phyloP scores from a whole-genome alignment of 192 early-diverging fungal genomes.

The Umbelopsis vinacea region DNA sequence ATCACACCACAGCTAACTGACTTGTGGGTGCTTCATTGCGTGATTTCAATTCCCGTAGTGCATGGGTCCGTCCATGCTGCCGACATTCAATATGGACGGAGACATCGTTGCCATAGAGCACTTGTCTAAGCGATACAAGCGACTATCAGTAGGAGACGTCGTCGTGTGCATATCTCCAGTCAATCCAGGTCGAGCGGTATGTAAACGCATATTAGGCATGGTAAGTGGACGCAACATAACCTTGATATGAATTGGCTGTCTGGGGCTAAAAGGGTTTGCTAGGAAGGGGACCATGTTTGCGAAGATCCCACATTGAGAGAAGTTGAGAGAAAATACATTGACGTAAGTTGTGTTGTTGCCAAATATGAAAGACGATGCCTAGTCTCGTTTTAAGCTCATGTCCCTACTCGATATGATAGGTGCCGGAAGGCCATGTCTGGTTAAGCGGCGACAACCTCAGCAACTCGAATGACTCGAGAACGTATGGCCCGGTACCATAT shows the following conservation, averaged over 20 bases:
- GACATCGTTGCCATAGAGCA: constrained; percentile 79
- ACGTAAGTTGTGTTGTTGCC: constrained; percentile 44
- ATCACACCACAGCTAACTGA: not conserved
- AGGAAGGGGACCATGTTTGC: constrained; percentile 83
- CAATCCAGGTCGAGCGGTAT: constrained; percentile 66
- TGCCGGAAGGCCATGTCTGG: constrained; percentile 91
- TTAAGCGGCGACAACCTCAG: constrained; percentile 89
- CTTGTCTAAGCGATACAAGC: constrained; percentile 58
- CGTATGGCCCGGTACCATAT: constrained; percentile 86
- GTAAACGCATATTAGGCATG: constrained; percentile 85
- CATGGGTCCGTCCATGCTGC: constrained; percentile 91
- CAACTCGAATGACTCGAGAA: constrained; percentile 90
- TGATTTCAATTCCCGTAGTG: constrained; percentile 45
- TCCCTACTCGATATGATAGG: constrained; percentile 39
- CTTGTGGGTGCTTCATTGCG: constrained; percentile 15
- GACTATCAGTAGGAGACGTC: constrained; percentile 73
- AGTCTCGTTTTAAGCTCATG: not conserved
- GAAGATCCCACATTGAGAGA: constrained; percentile 68
- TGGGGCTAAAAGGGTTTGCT: not conserved
- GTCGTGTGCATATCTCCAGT: constrained; percentile 77
- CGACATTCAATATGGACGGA: constrained; percentile 83
- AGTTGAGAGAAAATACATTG: constrained; percentile 59
- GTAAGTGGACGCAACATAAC: constrained; percentile 34
- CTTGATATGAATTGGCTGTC: not conserved
- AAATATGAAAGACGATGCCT: not conserved